Evolutionary conservation across 1,284 basidiomycete species (phyloP).

Genomic region (Thecaphora thlaspeos): DNA sequence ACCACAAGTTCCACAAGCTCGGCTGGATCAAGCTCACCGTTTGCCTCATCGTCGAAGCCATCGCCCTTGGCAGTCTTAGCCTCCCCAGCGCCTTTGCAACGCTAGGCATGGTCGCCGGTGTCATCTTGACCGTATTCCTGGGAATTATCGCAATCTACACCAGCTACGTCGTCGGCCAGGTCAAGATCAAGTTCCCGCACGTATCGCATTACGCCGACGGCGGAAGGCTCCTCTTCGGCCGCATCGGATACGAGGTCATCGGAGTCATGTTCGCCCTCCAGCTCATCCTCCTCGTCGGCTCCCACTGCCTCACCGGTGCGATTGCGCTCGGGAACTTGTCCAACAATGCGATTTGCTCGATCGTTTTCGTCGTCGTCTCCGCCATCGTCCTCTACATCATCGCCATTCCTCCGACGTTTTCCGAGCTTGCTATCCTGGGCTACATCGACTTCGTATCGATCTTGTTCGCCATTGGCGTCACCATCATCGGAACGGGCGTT

Average conservation of each 20-base stretch:
- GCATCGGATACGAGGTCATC: conserved; percentile 36
- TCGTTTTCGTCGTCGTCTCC: conserved; percentile 44
- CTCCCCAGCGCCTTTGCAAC: conserved; percentile 43
- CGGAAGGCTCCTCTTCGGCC: conserved; percentile 39
- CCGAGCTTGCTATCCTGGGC: conserved; percentile 44
- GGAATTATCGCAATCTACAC: conserved; percentile 48
- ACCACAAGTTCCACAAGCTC: conserved; percentile 44
- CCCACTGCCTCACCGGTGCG: conserved; percentile 50
- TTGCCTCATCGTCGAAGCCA: conserved; percentile 50
- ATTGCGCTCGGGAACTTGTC: conserved; percentile 42
- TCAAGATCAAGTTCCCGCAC: conserved; percentile 40
- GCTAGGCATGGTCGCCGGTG: conserved; percentile 45
- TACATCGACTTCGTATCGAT: conserved; percentile 53
- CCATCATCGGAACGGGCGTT: conserved; percentile 46
- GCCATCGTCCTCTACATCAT: conserved; percentile 49
- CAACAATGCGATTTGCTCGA: conserved; percentile 35
- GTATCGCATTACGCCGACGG: conserved; percentile 42
- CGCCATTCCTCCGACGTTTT: conserved; percentile 45
- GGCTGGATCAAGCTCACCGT: conserved; percentile 46
- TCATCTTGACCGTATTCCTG: conserved; percentile 35
- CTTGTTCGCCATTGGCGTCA: conserved; percentile 40
- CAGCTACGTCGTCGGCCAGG: conserved; percentile 38
- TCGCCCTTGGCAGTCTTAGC: conserved; percentile 44
- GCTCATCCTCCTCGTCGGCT: conserved; percentile 36
- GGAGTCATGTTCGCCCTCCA: conserved; percentile 43